A percentile compares a stretch with the other conserved stretches of the same genome.
phyloP scores from a whole-genome alignment of 176 grass and related monocot species.

The Pontederia paniculata region DNA sequence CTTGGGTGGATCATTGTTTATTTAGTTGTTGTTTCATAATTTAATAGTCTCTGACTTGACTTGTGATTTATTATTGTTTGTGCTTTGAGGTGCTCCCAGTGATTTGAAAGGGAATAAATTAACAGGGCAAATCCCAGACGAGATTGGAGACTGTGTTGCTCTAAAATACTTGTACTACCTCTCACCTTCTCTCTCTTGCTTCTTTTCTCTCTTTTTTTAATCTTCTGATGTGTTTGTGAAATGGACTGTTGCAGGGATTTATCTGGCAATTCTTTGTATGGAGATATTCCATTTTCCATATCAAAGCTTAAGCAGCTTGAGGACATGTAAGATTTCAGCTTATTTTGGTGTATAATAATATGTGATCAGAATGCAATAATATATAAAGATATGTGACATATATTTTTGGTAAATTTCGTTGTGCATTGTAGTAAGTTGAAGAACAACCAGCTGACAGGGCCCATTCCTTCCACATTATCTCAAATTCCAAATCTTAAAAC shows the following conservation, averaged over 20 bases:
- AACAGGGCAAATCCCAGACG: slow-evolving; percentile 91
- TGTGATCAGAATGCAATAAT: not conserved
- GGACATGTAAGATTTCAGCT: slow-evolving; percentile 55
- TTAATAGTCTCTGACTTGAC: slow-evolving; percentile 19
- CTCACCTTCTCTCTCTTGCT: slow-evolving; percentile 28
- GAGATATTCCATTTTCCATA: slow-evolving; percentile 92
- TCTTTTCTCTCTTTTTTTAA: slow-evolving; percentile 18
- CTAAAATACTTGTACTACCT: slow-evolving; percentile 69
- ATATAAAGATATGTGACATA: not conserved
- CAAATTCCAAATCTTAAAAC: slow-evolving; percentile 95
- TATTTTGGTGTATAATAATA: no score
- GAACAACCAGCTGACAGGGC: slow-evolving; percentile 87
- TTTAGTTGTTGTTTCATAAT: slow-evolving; percentile 3
- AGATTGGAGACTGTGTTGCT: slow-evolving; percentile 83
- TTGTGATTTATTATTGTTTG: slow-evolving; percentile 12
- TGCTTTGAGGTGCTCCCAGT: slow-evolving; percentile 28
- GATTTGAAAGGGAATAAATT: slow-evolving; percentile 89
- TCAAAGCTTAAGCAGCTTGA: slow-evolving; percentile 98
- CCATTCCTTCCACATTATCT: slow-evolving; percentile 95
- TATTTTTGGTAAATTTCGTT: slow-evolving; percentile 2
- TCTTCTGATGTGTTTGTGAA: slow-evolving; percentile 19
- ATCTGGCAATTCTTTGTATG: slow-evolving; percentile 75
- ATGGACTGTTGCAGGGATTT: slow-evolving; percentile 51
- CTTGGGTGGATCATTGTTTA: slow-evolving; percentile 17
- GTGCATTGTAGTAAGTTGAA: slow-evolving; percentile 64